Conservation (phyloP, 139 green algal species). For the Chlorella ohadii region DNA sequence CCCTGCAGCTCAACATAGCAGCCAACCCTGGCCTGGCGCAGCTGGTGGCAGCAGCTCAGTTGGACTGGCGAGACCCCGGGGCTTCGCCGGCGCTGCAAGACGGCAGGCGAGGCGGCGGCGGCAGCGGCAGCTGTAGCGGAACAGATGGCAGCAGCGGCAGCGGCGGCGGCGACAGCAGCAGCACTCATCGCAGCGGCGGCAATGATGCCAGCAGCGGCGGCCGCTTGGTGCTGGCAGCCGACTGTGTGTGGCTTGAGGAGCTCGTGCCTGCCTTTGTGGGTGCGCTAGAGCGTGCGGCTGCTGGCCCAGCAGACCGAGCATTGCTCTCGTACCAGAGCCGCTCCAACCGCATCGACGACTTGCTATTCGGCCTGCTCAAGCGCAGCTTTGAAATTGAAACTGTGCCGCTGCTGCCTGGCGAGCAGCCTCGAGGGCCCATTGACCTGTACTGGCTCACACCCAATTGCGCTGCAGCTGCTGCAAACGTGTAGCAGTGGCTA, state of each 20-base stretch:
- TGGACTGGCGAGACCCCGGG: not conserved
- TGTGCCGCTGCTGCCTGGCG: not conserved
- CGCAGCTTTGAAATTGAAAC: not conserved
- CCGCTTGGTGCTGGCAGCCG: constrained; percentile 34
- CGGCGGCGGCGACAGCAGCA: not conserved
- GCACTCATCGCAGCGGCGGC: not conserved
- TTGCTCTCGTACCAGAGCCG: constrained; percentile 46
- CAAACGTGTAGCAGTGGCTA: no score
- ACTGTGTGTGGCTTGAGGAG: constrained; percentile 42
- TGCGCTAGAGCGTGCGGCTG: not conserved
- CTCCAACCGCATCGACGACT: constrained; percentile 13
- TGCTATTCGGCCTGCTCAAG: constrained; percentile 28
- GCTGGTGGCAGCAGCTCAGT: not conserved
- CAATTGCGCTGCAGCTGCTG: no score
- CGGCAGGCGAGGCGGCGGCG: not conserved
- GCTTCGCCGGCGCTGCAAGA: not conserved
- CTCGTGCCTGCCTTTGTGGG: constrained; percentile 33
- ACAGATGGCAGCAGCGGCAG: not conserved
- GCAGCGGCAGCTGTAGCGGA: not conserved
- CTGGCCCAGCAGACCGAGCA: not conserved
- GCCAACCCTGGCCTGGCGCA: constrained; percentile 7
- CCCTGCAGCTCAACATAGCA: constrained; percentile 27
- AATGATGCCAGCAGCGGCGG: not conserved
- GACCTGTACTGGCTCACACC: constrained; percentile 31
- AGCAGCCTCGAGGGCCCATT: constrained; percentile 17